These are phyloP conservation scores for Chaetoceros tenuissimus DNA, from an alignment of 108 stramenopile species.

Conservation along the genomic window DNA sequence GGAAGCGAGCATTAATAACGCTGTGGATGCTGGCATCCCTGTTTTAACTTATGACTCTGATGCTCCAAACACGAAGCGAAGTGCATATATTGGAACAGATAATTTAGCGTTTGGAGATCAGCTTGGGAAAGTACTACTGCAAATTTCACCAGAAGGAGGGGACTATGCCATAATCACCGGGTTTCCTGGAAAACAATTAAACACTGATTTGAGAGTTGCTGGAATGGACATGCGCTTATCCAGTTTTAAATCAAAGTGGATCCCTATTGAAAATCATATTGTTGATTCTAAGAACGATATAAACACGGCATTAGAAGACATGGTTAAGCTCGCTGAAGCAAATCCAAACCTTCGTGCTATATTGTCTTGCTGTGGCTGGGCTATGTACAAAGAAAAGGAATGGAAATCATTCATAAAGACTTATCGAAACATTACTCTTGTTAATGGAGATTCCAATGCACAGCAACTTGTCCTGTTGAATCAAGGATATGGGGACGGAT, in stretches of 20 bases:
- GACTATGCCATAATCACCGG: constrained; percentile 11
- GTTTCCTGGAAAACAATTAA: background rate
- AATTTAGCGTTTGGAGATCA: constrained; percentile 17
- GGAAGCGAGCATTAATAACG: too few species aligned
- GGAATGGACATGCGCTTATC: too few species aligned
- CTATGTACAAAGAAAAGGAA: background rate
- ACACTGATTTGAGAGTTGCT: too few species aligned
- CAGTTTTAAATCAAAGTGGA: background rate
- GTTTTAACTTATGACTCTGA: constrained; percentile 27
- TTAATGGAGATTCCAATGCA: constrained; percentile 8
- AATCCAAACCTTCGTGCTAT: too few species aligned
- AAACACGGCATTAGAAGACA: background rate
- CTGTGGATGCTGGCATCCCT: constrained; percentile 7
- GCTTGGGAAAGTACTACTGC: constrained; percentile 18
- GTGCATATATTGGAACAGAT: constrained; percentile 35
- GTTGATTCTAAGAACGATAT: background rate
- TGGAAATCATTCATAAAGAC: constrained; percentile 4
- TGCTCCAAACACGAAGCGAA: constrained; percentile 12
- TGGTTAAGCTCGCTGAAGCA: too few species aligned
- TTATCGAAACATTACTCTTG: constrained; percentile 4
- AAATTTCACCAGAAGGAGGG: constrained; percentile 26
- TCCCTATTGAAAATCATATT: background rate
- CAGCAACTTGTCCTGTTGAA: constrained; percentile 16
- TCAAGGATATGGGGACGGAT: constrained; percentile 20
- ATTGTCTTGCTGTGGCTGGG: too few species aligned